These are phyloP conservation scores for Hericium erinaceus DNA, from an alignment of 768 basidiomycete genomes.

Conservation along the genomic window DNA sequence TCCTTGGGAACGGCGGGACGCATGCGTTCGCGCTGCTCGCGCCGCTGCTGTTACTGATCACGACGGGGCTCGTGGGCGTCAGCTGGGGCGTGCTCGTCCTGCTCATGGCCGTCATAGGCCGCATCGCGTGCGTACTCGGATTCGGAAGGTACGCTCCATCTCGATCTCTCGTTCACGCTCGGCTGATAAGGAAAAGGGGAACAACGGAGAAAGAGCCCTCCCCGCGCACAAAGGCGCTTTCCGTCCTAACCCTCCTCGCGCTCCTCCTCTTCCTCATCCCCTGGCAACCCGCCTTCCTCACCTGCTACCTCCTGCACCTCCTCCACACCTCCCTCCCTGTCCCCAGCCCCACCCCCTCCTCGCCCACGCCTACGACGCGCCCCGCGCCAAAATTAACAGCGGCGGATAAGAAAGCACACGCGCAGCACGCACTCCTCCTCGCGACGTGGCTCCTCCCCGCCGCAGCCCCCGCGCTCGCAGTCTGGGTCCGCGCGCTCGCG, in stretches of 20 bases:
- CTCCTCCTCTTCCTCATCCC: conserved; percentile 75
- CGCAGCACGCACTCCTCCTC: conserved; percentile 56
- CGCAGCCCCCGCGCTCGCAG: conserved; percentile 66
- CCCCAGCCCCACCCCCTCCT: conserved; percentile 2
- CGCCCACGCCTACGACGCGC: background rate
- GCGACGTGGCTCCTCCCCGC: conserved; percentile 79
- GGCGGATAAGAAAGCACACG: conserved; percentile 30
- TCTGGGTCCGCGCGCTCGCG: conserved; percentile 83
- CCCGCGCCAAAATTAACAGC: background rate
- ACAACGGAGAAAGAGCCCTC: conserved; percentile 19
- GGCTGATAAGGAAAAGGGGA: background rate
- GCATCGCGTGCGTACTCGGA: conserved; percentile 13
- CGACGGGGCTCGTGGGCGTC: conserved; percentile 54
- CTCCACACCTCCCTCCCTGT: conserved; percentile 41
- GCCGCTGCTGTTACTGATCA: conserved; percentile 44
- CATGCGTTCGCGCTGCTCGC: conserved; percentile 41
- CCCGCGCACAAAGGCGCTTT: conserved; percentile 29
- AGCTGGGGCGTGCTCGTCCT: conserved; percentile 45
- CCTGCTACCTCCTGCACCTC: conserved; percentile 74
- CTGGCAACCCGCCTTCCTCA: conserved; percentile 86
- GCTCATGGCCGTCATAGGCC: conserved; percentile 35
- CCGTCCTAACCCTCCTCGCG: conserved; percentile 49
- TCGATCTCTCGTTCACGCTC: background rate
- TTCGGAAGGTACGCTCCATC: conserved; percentile 11
- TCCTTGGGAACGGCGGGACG: conserved; percentile 53